Conservation (phyloP, 2,329 filamentous ascomycete genomes). For the Trichoderma simmonsii region DNA sequence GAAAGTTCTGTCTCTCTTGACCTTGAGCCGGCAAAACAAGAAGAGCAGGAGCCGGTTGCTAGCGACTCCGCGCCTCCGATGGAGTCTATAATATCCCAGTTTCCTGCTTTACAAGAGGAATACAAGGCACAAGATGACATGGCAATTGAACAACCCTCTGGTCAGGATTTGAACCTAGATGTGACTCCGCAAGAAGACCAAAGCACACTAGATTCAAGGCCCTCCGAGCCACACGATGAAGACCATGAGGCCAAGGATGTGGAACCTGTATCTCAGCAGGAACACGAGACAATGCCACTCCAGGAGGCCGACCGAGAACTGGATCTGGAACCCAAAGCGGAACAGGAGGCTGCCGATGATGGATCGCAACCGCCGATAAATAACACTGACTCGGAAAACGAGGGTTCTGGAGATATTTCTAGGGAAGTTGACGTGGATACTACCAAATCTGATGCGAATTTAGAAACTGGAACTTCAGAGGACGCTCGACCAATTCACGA, state of each 20-base stretch:
- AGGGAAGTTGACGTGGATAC: neutral
- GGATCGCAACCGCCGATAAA: neutral
- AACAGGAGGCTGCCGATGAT: neutral
- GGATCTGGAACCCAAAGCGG: neutral
- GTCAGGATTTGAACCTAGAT: slow-evolving; percentile 26
- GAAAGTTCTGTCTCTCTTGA: slow-evolving; percentile 21
- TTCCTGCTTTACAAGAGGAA: slow-evolving; percentile 8
- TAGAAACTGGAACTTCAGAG: neutral
- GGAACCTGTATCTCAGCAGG: slow-evolving; percentile 30
- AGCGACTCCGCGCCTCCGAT: neutral
- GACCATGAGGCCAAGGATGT: slow-evolving; percentile 36
- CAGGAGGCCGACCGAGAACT: neutral
- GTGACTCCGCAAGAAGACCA: slow-evolving; percentile 30
- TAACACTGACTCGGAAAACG: neutral
- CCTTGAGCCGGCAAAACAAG: neutral
- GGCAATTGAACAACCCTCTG: slow-evolving; percentile 23
- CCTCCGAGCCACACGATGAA: slow-evolving; percentile 22
- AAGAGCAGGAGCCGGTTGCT: neutral
- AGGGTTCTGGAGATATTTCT: neutral
- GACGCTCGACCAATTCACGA: neutral
- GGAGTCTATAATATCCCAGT: neutral
- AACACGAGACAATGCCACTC: slow-evolving; percentile 26
- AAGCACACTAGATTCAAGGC: slow-evolving; percentile 30
- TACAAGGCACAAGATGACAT: slow-evolving; percentile 21
- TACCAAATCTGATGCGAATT: neutral